Percentiles rank a stretch among this genome's conserved stretches.
Evolutionary conservation across 441 rosid genomes (phyloP).

Genomic region (Aquilaria agallochum): DNA sequence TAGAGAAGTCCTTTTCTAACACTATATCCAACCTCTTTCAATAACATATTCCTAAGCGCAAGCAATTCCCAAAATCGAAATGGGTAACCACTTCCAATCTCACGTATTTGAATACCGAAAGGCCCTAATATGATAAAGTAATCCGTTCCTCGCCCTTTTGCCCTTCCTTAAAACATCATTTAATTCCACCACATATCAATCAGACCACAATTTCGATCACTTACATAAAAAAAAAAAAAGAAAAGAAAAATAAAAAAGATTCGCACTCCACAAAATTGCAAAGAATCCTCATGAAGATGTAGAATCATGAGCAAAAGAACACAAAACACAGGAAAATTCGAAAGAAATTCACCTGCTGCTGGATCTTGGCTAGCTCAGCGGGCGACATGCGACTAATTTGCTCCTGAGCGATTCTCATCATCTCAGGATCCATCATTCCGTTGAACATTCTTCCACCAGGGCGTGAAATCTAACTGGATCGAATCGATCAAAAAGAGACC

Average conservation of each 20-base stretch:
- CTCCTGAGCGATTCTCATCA: constrained; percentile 83
- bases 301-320: not conserved
- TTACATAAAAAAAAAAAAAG: not conserved
- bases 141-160: no score
- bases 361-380: constrained; percentile 74
- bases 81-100: no score
- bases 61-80: no score
- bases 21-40: no score
- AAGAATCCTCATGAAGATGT: not conserved
- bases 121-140: no score
- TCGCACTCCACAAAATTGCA: no score
- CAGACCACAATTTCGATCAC: no score
- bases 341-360: constrained; percentile 58
- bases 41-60: no score
- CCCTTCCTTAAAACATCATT: no score
- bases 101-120: no score
- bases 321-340: not conserved
- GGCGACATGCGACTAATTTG: constrained; percentile 95
- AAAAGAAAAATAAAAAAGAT: not conserved
- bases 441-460: constrained; percentile 41
- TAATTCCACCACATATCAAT: no score
- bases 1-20: no score
- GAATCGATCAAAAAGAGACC: constrained; percentile 13
- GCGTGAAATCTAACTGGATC: constrained; percentile 1
- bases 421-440: constrained; percentile 94